These are phyloP conservation scores for Excoecaria agallocha DNA, from an alignment of 345 rosid species.

Conservation along the genomic window DNA sequence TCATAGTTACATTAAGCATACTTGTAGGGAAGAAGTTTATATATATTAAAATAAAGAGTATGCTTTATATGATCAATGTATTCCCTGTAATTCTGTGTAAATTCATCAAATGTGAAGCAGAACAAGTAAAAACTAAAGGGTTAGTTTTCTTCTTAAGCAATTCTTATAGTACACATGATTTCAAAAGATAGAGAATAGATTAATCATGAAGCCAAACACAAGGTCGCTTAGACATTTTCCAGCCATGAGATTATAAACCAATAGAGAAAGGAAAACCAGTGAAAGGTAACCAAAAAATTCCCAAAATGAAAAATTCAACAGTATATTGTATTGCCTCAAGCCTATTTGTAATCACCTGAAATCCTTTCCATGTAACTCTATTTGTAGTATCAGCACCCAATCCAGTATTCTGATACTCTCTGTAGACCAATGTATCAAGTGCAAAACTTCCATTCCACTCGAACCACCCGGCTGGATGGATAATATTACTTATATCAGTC, in stretches of 20 bases:
- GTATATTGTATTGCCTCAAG: constrained; percentile 44
- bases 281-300: constrained; percentile 47
- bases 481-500: constrained; percentile 47
- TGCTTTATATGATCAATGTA: too few relatives aligned
- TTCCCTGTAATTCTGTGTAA: not conserved
- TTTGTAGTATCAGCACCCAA: constrained; percentile 48
- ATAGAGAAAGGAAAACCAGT: constrained; percentile 69
- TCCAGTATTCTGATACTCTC: constrained; percentile 65
- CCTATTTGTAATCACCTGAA: constrained; percentile 36
- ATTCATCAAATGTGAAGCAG: not conserved
- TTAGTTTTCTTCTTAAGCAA: not conserved
- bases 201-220: not conserved
- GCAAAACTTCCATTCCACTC: constrained; percentile 65
- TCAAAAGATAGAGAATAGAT: not conserved
- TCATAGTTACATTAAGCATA: too few relatives aligned
- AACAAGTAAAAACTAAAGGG: not conserved
- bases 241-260: constrained; percentile 30
- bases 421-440: constrained; percentile 50
- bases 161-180: not conserved
- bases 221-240: not conserved
- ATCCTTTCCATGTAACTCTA: constrained; percentile 63
- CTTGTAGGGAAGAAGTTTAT: too few relatives aligned
- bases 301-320: constrained; percentile 53
- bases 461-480: constrained; percentile 62
- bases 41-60: too few relatives aligned